These are phyloP conservation scores for Schizochytrium sp. DNA, from an alignment of 108 stramenopile species.

Conservation along the genomic window DNA sequence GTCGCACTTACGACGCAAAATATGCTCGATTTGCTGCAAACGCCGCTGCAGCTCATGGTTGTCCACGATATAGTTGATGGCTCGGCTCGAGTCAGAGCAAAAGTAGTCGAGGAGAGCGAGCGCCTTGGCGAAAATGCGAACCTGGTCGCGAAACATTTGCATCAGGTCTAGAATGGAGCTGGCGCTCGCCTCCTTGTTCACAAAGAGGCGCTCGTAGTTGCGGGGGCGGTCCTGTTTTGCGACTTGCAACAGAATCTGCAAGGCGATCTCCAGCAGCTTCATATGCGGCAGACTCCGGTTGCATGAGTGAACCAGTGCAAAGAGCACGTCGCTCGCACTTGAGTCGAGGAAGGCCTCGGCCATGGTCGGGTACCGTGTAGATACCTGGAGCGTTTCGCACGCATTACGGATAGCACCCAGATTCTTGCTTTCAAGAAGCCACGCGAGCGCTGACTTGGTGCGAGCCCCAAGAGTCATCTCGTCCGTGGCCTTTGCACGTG, in stretches of 20 bases:
- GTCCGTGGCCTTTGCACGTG: neutral
- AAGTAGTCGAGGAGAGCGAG: neutral
- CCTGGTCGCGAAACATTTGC: slow-evolving; percentile 78
- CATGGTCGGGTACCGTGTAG: slow-evolving; percentile 43
- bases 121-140: slow-evolving; percentile 30
- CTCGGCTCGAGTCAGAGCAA: neutral
- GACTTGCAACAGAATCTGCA: slow-evolving; percentile 66
- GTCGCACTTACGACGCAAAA: neutral
- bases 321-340: slow-evolving; percentile 57
- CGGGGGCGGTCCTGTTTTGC: slow-evolving; percentile 34
- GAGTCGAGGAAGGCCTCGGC: slow-evolving; percentile 47
- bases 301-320: slow-evolving; percentile 61
- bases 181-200: slow-evolving; percentile 42
- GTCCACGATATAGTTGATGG: neutral
- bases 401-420: slow-evolving; percentile 65
- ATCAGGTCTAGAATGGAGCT: slow-evolving; percentile 65
- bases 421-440: slow-evolving; percentile 50
- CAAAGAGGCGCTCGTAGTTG: slow-evolving; percentile 27
- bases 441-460: slow-evolving; percentile 43
- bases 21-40: neutral
- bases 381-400: slow-evolving; percentile 53
- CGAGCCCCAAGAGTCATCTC: slow-evolving; percentile 19
- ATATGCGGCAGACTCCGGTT: slow-evolving; percentile 80
- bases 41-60: neutral
- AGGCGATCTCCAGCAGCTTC: slow-evolving; percentile 59